phyloP scores from a whole-genome alignment of 1,284 basidiomycete species.

The Coriolopsis trogii region DNA sequence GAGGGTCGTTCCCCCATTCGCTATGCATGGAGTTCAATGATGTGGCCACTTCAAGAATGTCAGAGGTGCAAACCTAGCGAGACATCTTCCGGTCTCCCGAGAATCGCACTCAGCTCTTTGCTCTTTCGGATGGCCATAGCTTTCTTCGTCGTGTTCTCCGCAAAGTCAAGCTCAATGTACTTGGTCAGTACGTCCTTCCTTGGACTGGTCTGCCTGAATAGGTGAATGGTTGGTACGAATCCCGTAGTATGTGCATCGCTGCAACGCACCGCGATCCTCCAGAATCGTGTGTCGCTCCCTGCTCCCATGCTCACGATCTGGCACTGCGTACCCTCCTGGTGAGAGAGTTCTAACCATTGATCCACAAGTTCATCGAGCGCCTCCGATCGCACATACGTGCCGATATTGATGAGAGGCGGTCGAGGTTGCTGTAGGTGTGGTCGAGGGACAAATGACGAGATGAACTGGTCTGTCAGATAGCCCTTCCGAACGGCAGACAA shows the following conservation, averaged over 20 bases:
- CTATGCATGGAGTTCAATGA: slow-evolving; percentile 37
- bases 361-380: slow-evolving; percentile 83
- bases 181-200: slow-evolving; percentile 48
- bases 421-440: slow-evolving; percentile 64
- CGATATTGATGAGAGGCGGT: slow-evolving; percentile 93
- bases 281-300: slow-evolving; percentile 93
- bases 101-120: slow-evolving; percentile 53
- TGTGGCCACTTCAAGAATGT: background rate
- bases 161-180: slow-evolving; percentile 93
- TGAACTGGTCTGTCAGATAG: slow-evolving; percentile 78
- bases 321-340: slow-evolving; percentile 44
- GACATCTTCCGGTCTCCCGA: slow-evolving; percentile 53
- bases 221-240: no score
- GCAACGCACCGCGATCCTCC: slow-evolving; percentile 81
- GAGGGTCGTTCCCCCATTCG: slow-evolving; percentile 70
- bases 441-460: slow-evolving; percentile 64
- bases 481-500: slow-evolving; percentile 78
- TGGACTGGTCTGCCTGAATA: slow-evolving; percentile 49
- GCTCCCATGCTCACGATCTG: slow-evolving; percentile 92
- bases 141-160: slow-evolving; percentile 83
- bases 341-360: slow-evolving; percentile 60
- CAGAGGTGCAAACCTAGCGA: slow-evolving; percentile 42
- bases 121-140: slow-evolving; percentile 80
- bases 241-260: no score
- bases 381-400: slow-evolving; percentile 85